Conservation (phyloP, 192 early-diverging fungal genomes). For the Podila epicladia region DNA sequence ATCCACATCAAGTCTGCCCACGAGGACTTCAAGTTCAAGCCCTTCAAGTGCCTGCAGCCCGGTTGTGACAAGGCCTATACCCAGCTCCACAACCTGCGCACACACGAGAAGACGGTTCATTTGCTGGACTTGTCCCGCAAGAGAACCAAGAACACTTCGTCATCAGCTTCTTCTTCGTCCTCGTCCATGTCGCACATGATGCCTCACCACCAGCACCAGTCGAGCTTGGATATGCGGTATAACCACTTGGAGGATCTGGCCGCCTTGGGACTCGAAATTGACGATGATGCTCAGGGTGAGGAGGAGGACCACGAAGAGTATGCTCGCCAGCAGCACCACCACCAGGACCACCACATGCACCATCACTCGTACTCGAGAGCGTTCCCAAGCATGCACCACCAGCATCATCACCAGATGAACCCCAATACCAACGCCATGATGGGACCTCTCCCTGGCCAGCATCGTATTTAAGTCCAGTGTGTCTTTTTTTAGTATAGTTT, state of each 20-base stretch:
- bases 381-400: neutral
- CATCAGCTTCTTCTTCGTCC: neutral
- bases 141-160: conserved; percentile 29
- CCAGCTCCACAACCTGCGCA: conserved; percentile 82
- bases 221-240: neutral
- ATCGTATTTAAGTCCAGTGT: neutral
- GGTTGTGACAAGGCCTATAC: conserved; percentile 84
- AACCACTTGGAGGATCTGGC: neutral
- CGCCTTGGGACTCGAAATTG: neutral
- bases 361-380: neutral
- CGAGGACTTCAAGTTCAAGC: conserved; percentile 56
- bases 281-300: conserved; percentile 3
- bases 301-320: neutral
- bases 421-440: conserved; percentile 17
- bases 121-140: conserved; percentile 44
- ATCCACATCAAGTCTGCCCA: conserved; percentile 67
- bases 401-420: neutral
- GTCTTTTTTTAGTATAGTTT: neutral
- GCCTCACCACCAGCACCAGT: neutral
- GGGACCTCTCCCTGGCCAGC: neutral
- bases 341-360: conserved; percentile 4
- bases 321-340: neutral
- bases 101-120: conserved; percentile 74
- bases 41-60: conserved; percentile 65
- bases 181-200: neutral